A percentile compares a stretch with the other conserved stretches of the same genome.
These are phyloP conservation scores for Allium cepa DNA, from an alignment of 106 monocot genomes.

Conservation along the genomic window DNA sequence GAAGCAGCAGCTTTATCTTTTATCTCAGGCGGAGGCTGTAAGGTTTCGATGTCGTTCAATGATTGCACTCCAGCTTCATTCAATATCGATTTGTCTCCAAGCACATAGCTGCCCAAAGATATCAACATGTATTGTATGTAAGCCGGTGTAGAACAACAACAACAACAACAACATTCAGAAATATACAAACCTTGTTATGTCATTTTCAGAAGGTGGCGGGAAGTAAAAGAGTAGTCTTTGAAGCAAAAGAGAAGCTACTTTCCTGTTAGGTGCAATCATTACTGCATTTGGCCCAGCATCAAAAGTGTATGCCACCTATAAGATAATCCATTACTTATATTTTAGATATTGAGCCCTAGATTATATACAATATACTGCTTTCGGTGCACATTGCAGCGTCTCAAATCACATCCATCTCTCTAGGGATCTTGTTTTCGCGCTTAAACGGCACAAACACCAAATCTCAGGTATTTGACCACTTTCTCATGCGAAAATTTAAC, in stretches of 20 bases:
- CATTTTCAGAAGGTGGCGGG: constrained; percentile 60
- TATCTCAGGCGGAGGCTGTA: constrained; percentile 56
- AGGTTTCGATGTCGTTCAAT: constrained; percentile 44
- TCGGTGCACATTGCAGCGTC: too few relatives aligned
- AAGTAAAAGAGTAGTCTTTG: constrained; percentile 76
- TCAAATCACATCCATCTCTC: too few relatives aligned
- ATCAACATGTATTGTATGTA: too few relatives aligned
- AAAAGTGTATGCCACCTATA: constrained; percentile 84
- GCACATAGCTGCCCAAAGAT: constrained; percentile 43
- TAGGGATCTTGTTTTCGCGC: too few relatives aligned
- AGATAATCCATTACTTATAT: neutral
- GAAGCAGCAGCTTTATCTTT: constrained; percentile 33
- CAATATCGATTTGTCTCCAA: constrained; percentile 79
- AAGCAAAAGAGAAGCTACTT: constrained; percentile 52
- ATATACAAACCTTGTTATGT: constrained; percentile 36
- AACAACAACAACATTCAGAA: neutral
- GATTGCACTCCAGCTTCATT: constrained; percentile 68
- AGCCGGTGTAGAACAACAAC: too few relatives aligned
- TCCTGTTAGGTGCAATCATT: constrained; percentile 56
- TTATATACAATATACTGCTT: too few relatives aligned
- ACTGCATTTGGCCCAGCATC: constrained; percentile 98
- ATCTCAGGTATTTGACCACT: too few relatives aligned
- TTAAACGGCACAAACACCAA: too few relatives aligned
- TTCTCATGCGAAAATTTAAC: too few relatives aligned
- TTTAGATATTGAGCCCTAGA: too few relatives aligned